Percentiles rank a stretch among this genome's conserved stretches.
These are phyloP conservation scores for Bonia amplexicaulis DNA, from an alignment of 176 grass and related monocot genomes.

Conservation along the genomic window DNA sequence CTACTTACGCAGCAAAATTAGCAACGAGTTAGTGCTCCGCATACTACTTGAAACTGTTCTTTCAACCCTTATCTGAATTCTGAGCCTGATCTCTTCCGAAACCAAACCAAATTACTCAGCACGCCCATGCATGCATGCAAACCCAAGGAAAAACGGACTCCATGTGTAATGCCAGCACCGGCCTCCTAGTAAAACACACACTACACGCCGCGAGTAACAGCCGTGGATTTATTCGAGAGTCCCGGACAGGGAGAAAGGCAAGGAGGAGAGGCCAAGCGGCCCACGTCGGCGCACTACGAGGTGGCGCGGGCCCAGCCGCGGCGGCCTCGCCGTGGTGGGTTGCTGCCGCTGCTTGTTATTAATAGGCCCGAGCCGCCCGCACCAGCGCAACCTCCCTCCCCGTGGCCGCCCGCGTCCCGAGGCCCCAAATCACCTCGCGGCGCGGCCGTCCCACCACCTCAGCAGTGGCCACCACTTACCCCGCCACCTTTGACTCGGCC, in stretches of 20 bases:
- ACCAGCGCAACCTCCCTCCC: background rate
- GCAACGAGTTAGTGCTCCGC: background rate
- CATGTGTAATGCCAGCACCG: background rate
- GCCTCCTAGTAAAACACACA: too few relatives aligned
- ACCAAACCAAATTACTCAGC: too few relatives aligned
- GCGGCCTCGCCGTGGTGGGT: background rate
- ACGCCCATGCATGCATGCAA: too few relatives aligned
- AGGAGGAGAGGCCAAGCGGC: background rate
- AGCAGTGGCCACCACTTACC: background rate
- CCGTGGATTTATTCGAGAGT: background rate
- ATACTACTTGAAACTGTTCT: background rate
- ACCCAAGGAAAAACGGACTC: background rate
- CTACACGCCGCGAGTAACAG: too few relatives aligned
- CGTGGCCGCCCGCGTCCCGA: slow-evolving; percentile 28
- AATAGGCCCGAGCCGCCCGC: slow-evolving; percentile 2
- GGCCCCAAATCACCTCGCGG: background rate
- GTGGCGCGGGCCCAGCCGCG: background rate
- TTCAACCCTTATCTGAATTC: background rate
- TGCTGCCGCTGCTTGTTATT: background rate
- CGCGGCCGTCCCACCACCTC: background rate
- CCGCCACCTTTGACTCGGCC: slow-evolving; percentile 3
- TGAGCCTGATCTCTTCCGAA: too few relatives aligned
- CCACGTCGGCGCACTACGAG: background rate
- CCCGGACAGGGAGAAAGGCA: background rate
- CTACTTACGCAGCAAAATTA: background rate